Evolutionary conservation across 352 stramenopile species (phyloP), one percentile per base, ranked within the genome.

Genomic region (Saprolegnia parasitica): DNA sequence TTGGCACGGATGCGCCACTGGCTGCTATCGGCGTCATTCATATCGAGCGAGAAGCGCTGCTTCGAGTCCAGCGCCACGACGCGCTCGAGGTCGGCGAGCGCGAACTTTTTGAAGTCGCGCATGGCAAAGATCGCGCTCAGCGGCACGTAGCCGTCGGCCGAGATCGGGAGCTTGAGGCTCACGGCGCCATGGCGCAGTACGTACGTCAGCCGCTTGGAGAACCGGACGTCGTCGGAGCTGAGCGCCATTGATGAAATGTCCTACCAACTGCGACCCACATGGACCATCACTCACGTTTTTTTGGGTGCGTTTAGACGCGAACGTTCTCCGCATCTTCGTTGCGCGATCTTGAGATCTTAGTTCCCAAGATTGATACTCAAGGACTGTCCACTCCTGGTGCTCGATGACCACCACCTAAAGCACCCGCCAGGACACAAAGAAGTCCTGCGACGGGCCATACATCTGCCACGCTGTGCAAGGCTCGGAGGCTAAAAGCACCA

Each of bases 171-270:
- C 23, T 77, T 24, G n/a, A 95, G 75, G 68, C 90, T 74, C 40
- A 85, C 70, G 0, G 87, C 87, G 35, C 82, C 84, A 62, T 93
- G 87, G 61, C 87, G 85, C 55, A 95, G 72, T 55, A 80, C 85
- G 62, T 85, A 95, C 42, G 87, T 78, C 47, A 95, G 77, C 40
- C 76, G 77, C 75, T 95, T 95, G 37, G 85, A 92, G 56, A 93
- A 71, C 3, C 77, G 85, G 68, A 93, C 83, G 50, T 71, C 57
- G 35, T 60, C 35, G 35, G 52, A 60, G 52, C 35, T 60, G 11
- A 60, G 52, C 35, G 52, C 52, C 52, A 60, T 60, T 49, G 13
- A 49, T 49, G 13, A 13, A 60, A 60, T 60, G n/a, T 4, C 1
- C 4, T 40, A 11, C 11, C 4, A 40, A 21, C 35, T 20, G 20